Conservation (phyloP, 345 rosid species). For the Turritis glabra region DNA sequence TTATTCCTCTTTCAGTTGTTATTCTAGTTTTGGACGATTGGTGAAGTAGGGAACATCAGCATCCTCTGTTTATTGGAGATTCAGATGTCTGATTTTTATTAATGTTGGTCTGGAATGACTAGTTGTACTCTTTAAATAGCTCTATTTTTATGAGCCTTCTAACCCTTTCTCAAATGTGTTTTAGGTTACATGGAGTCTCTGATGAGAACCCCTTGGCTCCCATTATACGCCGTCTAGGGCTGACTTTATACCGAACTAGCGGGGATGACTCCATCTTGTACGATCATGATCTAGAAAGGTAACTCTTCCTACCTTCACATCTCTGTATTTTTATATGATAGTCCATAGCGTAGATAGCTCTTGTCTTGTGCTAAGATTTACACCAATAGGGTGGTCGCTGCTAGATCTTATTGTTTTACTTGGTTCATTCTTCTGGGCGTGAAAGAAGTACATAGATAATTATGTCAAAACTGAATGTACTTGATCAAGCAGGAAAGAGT, state of each 20-base stretch:
- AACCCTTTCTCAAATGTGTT: constrained; percentile 5
- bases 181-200: constrained; percentile 92
- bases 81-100: neutral
- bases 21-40: neutral
- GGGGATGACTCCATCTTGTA: constrained; percentile 87
- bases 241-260: constrained; percentile 79
- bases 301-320: neutral
- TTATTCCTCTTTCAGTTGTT: neutral
- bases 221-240: constrained; percentile 68
- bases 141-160: neutral
- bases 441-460: neutral
- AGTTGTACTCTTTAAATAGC: neutral
- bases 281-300: constrained; percentile 98
- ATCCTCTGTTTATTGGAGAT: neutral
- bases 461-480: neutral
- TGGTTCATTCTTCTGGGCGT: neutral
- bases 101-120: neutral
- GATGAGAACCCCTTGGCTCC: constrained; percentile 94
- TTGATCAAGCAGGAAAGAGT: neutral
- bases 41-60: neutral
- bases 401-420: neutral
- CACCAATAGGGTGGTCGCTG: neutral
- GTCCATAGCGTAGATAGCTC: neutral
- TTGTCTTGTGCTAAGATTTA: neutral
- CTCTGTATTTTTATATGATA: neutral